phyloP scores from a whole-genome alignment of 768 basidiomycete genomes.

The Pisolithus sp. region DNA sequence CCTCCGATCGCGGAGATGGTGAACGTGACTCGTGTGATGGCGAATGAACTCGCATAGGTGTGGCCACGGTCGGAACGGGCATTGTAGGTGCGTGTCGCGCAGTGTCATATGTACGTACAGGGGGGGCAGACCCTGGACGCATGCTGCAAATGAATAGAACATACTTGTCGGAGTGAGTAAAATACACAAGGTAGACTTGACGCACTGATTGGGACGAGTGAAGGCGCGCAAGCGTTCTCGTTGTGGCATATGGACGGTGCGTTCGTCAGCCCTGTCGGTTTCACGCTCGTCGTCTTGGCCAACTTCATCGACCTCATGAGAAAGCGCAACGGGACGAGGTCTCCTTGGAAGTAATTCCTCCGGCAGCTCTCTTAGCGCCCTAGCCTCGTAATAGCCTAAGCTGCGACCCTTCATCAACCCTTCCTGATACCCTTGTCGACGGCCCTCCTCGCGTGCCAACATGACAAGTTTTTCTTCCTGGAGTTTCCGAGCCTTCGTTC shows the following conservation, averaged over 20 bases:
- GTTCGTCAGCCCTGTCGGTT: slow-evolving; percentile 8
- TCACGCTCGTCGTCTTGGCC: slow-evolving; percentile 13
- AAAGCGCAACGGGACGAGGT: slow-evolving; percentile 8
- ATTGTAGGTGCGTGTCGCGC: slow-evolving; percentile 12
- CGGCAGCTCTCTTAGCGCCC: slow-evolving; percentile 4
- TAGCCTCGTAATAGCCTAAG: slow-evolving; percentile 26
- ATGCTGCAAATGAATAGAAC: slow-evolving; percentile 8
- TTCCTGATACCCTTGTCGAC: slow-evolving; percentile 34
- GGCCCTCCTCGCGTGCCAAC: slow-evolving; percentile 39
- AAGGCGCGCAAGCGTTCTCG: slow-evolving; percentile 12
- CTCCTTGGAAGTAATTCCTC: slow-evolving; percentile 5
- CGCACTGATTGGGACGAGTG: slow-evolving; percentile 19
- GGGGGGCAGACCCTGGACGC: slow-evolving; percentile 24
- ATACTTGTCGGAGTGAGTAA: slow-evolving; percentile 7
- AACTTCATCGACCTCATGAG: slow-evolving; percentile 11
- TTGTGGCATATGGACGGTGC: slow-evolving; percentile 9
- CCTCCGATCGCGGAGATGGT: slow-evolving; percentile 5
- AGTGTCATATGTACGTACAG: slow-evolving; percentile 17
- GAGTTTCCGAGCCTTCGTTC: slow-evolving; percentile 38
- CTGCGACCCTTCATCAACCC: slow-evolving; percentile 31
- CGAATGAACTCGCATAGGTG: slow-evolving; percentile 11
- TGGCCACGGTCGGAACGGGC: slow-evolving; percentile 16
- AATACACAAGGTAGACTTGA: slow-evolving; percentile 3
- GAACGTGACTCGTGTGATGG: slow-evolving; percentile 15
- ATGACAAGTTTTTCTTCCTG: slow-evolving; percentile 37